Evolutionary conservation across 2,329 filamentous ascomycete genomes (phyloP).

Genomic region (Penicillium sp.): DNA sequence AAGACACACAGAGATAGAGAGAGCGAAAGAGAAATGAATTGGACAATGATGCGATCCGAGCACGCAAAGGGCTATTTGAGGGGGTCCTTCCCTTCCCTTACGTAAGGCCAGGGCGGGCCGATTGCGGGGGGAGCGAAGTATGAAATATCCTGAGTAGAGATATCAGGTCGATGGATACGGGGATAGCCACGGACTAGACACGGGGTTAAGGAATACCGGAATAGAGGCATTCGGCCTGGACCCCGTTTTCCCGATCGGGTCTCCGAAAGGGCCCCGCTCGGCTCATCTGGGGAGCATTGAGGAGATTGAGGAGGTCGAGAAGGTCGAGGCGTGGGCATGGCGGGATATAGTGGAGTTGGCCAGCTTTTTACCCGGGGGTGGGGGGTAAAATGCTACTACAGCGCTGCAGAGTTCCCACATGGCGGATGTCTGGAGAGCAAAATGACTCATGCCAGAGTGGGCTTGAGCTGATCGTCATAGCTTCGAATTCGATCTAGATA

Average conservation of each 20-base stretch:
- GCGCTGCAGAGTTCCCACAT: background rate
- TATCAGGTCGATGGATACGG: too few relatives aligned
- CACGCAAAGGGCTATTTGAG: background rate
- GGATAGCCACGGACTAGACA: too few relatives aligned
- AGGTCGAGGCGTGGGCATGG: background rate
- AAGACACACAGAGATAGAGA: background rate
- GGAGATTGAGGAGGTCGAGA: too few relatives aligned
- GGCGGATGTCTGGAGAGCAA: background rate
- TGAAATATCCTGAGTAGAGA: too few relatives aligned
- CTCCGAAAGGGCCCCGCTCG: slow-evolving; percentile 7
- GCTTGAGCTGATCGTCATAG: background rate
- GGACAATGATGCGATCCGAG: background rate
- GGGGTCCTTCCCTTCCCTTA: background rate
- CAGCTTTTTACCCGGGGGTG: background rate
- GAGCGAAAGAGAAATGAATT: background rate
- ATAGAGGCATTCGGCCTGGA: background rate
- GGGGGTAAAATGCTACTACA: background rate
- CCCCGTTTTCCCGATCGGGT: slow-evolving; percentile 16
- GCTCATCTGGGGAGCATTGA: too few relatives aligned
- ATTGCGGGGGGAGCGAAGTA: background rate
- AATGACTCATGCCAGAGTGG: background rate
- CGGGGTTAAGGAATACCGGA: too few relatives aligned
- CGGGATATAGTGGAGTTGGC: background rate
- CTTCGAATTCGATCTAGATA: background rate
- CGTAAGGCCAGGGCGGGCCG: too few relatives aligned